Conservation (phyloP, 2,329 filamentous ascomycete species). For the Talaromyces albobiverticillius region DNA sequence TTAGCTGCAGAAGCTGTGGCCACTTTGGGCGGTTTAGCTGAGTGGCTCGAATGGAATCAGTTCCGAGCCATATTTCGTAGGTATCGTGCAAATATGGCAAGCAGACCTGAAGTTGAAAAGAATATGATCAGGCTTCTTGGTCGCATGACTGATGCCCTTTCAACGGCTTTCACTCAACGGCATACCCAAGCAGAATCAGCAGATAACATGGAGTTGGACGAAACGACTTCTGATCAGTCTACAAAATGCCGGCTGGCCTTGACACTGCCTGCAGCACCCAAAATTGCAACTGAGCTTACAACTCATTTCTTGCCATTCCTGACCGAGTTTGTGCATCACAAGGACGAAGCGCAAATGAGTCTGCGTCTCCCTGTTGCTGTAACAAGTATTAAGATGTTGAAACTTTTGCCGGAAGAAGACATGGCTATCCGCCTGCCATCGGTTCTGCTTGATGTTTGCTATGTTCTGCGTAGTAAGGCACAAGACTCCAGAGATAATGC, state of each 20-base stretch:
- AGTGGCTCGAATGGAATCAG: conserved; percentile 83
- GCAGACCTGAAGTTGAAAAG: conserved; percentile 80
- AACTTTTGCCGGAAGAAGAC: conserved; percentile 70
- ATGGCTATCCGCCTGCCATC: conserved; percentile 73
- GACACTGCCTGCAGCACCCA: conserved; percentile 65
- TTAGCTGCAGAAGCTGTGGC: conserved; percentile 82
- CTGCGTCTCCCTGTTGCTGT: conserved; percentile 86
- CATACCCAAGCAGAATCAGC: conserved; percentile 9
- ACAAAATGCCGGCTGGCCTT: conserved; percentile 52
- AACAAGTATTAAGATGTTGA: conserved; percentile 82
- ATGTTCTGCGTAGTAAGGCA: conserved; percentile 84
- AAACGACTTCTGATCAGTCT: conserved; percentile 24
- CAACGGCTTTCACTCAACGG: conserved; percentile 46
- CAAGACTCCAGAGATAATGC: conserved; percentile 89
- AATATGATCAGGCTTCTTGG: conserved; percentile 78
- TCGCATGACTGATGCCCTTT: conserved; percentile 74
- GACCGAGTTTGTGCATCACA: conserved; percentile 83
- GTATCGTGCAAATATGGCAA: conserved; percentile 77
- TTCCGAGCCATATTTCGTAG: conserved; percentile 80
- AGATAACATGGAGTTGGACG: conserved; percentile 6
- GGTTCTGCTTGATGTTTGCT: conserved; percentile 86
- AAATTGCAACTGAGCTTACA: conserved; percentile 69
- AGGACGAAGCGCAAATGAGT: conserved; percentile 92
- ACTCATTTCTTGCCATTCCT: conserved; percentile 75
- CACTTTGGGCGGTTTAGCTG: conserved; percentile 71